A percentile compares a stretch with the other conserved stretches of the same genome.
Conservation (phyloP, 2,329 filamentous ascomycete species). For the Zymoseptoria ardabiliae region DNA sequence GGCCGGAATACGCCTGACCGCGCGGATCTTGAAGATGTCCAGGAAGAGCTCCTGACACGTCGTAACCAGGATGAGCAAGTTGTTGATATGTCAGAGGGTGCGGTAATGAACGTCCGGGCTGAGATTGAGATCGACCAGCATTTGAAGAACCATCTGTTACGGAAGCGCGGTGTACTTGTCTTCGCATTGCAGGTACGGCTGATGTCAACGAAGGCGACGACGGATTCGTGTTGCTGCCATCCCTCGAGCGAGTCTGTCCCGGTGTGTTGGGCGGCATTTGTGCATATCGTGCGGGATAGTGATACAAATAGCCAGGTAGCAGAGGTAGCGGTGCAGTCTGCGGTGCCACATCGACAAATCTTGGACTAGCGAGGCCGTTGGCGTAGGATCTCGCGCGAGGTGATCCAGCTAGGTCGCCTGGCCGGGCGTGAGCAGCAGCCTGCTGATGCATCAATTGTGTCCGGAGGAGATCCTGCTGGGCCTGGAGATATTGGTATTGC, state of each 20-base stretch:
- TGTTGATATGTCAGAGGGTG: conserved; percentile 34
- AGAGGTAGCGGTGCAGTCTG: conserved; percentile 27
- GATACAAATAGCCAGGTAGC: conserved; percentile 39
- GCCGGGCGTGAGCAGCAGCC: conserved; percentile 28
- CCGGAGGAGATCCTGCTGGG: conserved; percentile 30
- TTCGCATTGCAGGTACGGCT: conserved; percentile 37
- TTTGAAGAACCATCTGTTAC: conserved; percentile 35
- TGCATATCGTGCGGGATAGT: conserved; percentile 39
- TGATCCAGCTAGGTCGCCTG: conserved; percentile 32
- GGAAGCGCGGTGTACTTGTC: conserved; percentile 37
- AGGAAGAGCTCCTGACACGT: conserved; percentile 28
- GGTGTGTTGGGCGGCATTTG: conserved; percentile 31
- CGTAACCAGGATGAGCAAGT: conserved; percentile 34
- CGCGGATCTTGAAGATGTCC: conserved; percentile 28
- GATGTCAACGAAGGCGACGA: conserved; percentile 42
- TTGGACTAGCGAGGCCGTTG: conserved; percentile 26
- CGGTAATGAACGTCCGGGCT: conserved; percentile 39
- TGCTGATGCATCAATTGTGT: conserved; percentile 40
- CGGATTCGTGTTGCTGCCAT: conserved; percentile 42
- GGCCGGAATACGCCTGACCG: conserved; percentile 19
- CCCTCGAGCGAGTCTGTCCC: conserved; percentile 31
- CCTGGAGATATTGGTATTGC: conserved; percentile 35
- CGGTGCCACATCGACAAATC: conserved; percentile 26
- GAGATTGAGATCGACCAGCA: conserved; percentile 43
- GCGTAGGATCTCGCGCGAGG: conserved; percentile 30